Conservation (phyloP, 1,139 yeast genomes). For the Debaryomycetaceae sp. region DNA sequence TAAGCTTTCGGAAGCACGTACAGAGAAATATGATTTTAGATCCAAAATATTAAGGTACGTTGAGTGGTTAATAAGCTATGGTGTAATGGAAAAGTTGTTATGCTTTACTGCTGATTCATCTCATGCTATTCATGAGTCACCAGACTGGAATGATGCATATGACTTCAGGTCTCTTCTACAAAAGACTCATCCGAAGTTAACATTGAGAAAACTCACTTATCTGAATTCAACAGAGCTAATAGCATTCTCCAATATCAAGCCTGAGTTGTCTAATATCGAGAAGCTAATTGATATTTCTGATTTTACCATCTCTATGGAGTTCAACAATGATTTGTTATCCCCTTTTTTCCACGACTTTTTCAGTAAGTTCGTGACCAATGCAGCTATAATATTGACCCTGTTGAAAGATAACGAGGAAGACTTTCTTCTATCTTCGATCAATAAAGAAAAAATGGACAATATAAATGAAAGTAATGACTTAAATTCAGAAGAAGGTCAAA, state of each 20-base stretch:
- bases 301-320: conserved; percentile 19
- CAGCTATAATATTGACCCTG: conserved; percentile 76
- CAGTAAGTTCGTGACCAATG: conserved; percentile 60
- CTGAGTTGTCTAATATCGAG: conserved; percentile 21
- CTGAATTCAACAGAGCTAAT: conserved; percentile 25
- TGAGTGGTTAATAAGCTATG: conserved; percentile 44
- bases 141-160: conserved; percentile 46
- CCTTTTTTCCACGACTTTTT: conserved; percentile 54
- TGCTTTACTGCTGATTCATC: conserved; percentile 69
- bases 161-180: conserved; percentile 69
- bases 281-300: conserved; percentile 19
- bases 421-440: conserved; percentile 51
- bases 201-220: conserved; percentile 36
- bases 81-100: conserved; percentile 79
- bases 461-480: conserved; percentile 3
- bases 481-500: conserved; percentile 2
- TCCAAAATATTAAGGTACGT: conserved; percentile 35
- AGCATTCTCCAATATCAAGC: conserved; percentile 16
- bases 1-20: conserved; percentile 42
- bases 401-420: conserved; percentile 89
- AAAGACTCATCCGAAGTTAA: conserved; percentile 56
- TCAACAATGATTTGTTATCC: conserved; percentile 31
- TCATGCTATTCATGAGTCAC: conserved; percentile 24
- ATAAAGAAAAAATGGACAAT: conserved; percentile 26
- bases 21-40: conserved; percentile 54